A percentile compares a stretch with the other conserved stretches of the same genome.
phyloP scores from a whole-genome alignment of 805 yeast genomes.

The Soucietia sequanensis region DNA sequence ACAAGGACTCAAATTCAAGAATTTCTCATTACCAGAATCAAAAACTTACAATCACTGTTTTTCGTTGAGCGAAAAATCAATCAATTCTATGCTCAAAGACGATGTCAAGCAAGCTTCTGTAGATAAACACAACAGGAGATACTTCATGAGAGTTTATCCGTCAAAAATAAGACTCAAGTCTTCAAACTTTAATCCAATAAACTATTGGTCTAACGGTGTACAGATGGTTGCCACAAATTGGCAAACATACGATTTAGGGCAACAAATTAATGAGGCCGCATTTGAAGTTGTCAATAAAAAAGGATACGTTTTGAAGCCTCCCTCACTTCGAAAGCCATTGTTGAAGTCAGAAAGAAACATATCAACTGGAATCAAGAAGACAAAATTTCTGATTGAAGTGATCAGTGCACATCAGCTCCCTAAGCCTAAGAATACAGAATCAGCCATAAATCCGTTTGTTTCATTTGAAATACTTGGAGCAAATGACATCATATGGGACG shows the following conservation, averaged over 20 bases:
- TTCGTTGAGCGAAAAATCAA: slow-evolving; percentile 75
- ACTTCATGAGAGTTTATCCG: slow-evolving; percentile 84
- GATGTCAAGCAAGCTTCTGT: slow-evolving; percentile 52
- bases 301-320: slow-evolving; percentile 84
- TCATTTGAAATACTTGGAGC: slow-evolving; percentile 59
- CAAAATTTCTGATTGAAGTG: slow-evolving; percentile 33
- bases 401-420: slow-evolving; percentile 89
- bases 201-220: slow-evolving; percentile 80
- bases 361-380: slow-evolving; percentile 5
- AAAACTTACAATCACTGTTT: slow-evolving; percentile 79
- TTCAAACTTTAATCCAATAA: slow-evolving; percentile 75
- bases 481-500: slow-evolving; percentile 20
- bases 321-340: slow-evolving; percentile 36
- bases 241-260: slow-evolving; percentile 90
- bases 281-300: slow-evolving; percentile 56
- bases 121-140: slow-evolving; percentile 73
- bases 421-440: slow-evolving; percentile 53
- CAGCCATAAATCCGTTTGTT: slow-evolving; percentile 58
- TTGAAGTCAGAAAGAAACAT: slow-evolving; percentile 14
- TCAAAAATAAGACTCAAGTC: slow-evolving; percentile 74
- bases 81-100: slow-evolving; percentile 65
- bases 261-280: slow-evolving; percentile 82
- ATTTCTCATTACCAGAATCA: slow-evolving; percentile 84
- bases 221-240: slow-evolving; percentile 97
- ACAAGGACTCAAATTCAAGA: slow-evolving; percentile 73